Base-by-base conservation (phyloP, 1,284 basidiomycete genomes). In the Ustilago sp. region DNA sequence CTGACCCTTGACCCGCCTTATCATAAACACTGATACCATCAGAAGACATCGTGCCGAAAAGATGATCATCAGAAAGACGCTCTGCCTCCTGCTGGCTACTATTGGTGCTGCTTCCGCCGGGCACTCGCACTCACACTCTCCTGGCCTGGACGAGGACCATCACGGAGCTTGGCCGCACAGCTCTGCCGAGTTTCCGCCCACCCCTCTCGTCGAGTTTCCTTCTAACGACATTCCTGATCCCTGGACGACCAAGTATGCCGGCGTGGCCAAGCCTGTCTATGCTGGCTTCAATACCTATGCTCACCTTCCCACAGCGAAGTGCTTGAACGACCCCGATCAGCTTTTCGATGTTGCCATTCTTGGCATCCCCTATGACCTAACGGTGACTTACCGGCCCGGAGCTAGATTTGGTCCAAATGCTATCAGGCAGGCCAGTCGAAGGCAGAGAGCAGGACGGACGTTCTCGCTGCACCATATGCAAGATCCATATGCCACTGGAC, bases 251-350 rank as follows among this genome's bases (percentile, higher is more conserved):
- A 77, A 77, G 54, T 77, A 77, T n/a, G 62, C 58, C 28, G 74
- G 70, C 12, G 69, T 70, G 2, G 64, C 57, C 36, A 56, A 61
- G 19, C 69, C 67, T 3, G 70, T 67, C 12, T 79, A 63, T 39
- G 55, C 74, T 31, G 77, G 77, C 17, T 57, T 79, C 59, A 78
- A 72, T 52, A 80, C 76, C 3, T 80, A 77, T 28, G 76, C 79
- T 12, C 79, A 79, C 38, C 59, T 80, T 9, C 78, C 78, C 8
- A 74, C 68, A 1, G 59, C 65, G 4, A 68, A 63, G 12, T 71
- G 66, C 45, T 60, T 77, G 23, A 41, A 69, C 34, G 57, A 78
- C 23, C 59, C 68, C 2, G 31, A 52, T n/a, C 60, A 67, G 54
- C 59, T 58, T 0, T 78, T 75, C 50, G 79, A 80, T 54, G 67